phyloP scores from a whole-genome alignment of 345 rosid species.

The Diplotaxis tenuifolia region DNA sequence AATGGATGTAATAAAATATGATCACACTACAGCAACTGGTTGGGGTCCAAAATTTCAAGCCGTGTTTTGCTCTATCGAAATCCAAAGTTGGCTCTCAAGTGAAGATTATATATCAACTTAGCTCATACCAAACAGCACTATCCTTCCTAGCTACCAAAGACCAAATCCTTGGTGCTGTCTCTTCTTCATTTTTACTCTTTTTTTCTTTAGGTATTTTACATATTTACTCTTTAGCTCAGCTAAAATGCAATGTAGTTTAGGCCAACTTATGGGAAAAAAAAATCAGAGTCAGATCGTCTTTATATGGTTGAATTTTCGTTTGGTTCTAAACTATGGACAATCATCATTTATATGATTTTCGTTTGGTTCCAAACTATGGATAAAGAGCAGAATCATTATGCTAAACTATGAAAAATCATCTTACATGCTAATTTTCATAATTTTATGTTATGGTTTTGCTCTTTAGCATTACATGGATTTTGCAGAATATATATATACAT shows the following conservation, averaged over 20 bases:
- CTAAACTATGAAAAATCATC: background rate
- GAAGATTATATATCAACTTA: background rate
- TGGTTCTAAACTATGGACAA: too few species aligned
- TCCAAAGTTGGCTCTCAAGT: slow-evolving; percentile 30
- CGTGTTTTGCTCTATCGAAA: slow-evolving; percentile 50
- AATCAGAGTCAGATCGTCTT: background rate
- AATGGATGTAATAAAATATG: background rate
- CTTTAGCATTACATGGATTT: background rate
- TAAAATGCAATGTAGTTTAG: background rate
- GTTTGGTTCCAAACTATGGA: too few species aligned
- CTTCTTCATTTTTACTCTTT: background rate
- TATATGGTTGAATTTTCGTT: background rate
- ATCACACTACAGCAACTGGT: slow-evolving; percentile 1
- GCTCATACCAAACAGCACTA: background rate
- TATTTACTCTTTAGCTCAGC: too few species aligned
- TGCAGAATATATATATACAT: background rate
- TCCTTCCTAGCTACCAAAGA: too few species aligned
- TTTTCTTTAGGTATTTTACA: too few species aligned
- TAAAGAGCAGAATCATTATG: too few species aligned
- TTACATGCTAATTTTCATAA: background rate
- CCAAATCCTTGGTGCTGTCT: background rate
- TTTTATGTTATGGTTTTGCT: background rate
- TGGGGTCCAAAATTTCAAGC: slow-evolving; percentile 40
- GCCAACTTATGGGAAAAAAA: background rate
- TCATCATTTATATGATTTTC: too few species aligned